phyloP scores from a whole-genome alignment of 2,329 filamentous ascomycete genomes.

The Rhexocercosporidium sp. region DNA sequence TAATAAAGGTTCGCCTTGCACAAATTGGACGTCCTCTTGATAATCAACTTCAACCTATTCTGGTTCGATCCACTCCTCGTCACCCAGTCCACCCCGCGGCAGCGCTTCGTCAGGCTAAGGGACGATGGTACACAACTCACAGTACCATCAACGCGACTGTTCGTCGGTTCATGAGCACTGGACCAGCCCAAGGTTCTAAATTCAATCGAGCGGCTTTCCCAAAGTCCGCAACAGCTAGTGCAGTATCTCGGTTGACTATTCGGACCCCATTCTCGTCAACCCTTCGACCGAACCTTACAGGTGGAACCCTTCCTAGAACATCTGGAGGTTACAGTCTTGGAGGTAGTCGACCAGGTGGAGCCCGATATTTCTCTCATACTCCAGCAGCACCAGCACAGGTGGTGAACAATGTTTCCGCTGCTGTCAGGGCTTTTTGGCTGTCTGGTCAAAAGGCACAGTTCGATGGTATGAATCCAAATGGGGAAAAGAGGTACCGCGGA shows the following conservation, averaged over 20 bases:
- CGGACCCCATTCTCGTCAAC: conserved; percentile 87
- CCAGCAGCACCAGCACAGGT: conserved; percentile 88
- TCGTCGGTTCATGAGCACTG: conserved; percentile 45
- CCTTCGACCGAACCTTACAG: conserved; percentile 89
- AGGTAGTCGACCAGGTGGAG: conserved; percentile 70
- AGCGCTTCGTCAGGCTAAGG: conserved; percentile 66
- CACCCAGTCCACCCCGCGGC: conserved; percentile 64
- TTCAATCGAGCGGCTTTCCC: conserved; percentile 58
- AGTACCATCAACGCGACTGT: conserved; percentile 56
- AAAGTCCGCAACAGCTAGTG: conserved; percentile 59
- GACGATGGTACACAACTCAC: conserved; percentile 66
- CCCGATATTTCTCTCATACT: conserved; percentile 88
- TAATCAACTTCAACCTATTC: conserved; percentile 61
- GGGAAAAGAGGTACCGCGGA: conserved; percentile 79
- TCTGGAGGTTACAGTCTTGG: conserved; percentile 88
- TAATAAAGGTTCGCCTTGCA: conserved; percentile 51
- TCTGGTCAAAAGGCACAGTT: conserved; percentile 88
- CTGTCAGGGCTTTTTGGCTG: conserved; percentile 89
- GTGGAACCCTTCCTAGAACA: conserved; percentile 81
- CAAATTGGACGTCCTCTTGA: conserved; percentile 48
- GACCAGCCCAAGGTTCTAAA: conserved; percentile 43
- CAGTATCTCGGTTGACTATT: conserved; percentile 68
- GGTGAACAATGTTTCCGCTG: conserved; percentile 92
- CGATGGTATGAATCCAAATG: conserved; percentile 74
- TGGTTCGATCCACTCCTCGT: conserved; percentile 59